Percentiles rank a stretch among this genome's conserved stretches.
Evolutionary conservation across 1,284 basidiomycete genomes (phyloP).

Genomic region (Ceratobasidium sp.): DNA sequence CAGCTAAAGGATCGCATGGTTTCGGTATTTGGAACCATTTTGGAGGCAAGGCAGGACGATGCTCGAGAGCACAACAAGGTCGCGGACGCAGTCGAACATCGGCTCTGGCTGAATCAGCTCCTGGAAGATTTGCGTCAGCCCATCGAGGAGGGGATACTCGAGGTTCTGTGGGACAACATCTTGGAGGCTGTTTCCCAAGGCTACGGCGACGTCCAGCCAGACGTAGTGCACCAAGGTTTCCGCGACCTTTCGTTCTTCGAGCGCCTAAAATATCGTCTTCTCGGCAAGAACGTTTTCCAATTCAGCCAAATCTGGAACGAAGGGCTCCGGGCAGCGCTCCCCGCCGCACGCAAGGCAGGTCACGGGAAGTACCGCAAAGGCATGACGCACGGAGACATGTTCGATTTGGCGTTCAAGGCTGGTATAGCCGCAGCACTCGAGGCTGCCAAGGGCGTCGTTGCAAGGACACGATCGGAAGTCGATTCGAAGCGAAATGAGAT

Average conservation of each 20-base stretch:
- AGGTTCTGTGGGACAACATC: conserved; percentile 31
- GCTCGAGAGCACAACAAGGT: background rate
- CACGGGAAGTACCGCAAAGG: conserved; percentile 19
- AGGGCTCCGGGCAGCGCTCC: conserved; percentile 16
- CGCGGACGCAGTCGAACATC: conserved; percentile 12
- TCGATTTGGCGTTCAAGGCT: conserved; percentile 15
- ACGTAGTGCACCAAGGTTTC: conserved; percentile 14
- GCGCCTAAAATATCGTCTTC: conserved; percentile 16
- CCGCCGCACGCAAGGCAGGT: conserved; percentile 13
- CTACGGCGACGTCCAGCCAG: conserved; percentile 15
- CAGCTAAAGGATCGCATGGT: conserved; percentile 5
- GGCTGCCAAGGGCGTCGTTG: conserved; percentile 18
- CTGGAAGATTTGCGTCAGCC: conserved; percentile 5
- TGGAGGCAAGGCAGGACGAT: background rate
- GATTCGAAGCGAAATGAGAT: conserved; percentile 22
- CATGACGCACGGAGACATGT: conserved; percentile 23
- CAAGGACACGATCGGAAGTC: background rate
- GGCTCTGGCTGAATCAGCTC: conserved; percentile 26
- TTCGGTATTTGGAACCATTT: conserved; percentile 2
- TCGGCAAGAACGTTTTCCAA: conserved; percentile 26
- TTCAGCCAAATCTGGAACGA: conserved; percentile 31
- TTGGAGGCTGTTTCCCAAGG: conserved; percentile 26
- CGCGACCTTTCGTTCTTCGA: conserved; percentile 1
- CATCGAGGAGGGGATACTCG: conserved; percentile 19
- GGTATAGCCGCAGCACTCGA: conserved; percentile 20